Conservation (phyloP, 495 filamentous ascomycete genomes). For the Mytilinidion resinicola region DNA sequence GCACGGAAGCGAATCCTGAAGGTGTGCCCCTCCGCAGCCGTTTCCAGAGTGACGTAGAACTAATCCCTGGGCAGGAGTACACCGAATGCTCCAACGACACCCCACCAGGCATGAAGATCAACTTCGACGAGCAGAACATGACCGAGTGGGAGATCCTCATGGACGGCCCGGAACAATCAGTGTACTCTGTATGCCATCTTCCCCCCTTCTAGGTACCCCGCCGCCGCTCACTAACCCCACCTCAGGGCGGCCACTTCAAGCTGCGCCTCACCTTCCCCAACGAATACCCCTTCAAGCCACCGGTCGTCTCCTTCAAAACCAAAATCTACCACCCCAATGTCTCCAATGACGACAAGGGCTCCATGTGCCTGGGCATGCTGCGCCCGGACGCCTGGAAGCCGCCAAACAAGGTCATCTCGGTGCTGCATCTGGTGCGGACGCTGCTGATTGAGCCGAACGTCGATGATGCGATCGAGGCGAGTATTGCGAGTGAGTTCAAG, state of each 20-base stretch:
- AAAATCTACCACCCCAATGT: constrained; percentile 99
- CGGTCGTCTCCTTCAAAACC: constrained; percentile 76
- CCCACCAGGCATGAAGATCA: constrained; percentile 37
- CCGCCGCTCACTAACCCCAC: neutral
- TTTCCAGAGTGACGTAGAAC: neutral
- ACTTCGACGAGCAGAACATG: constrained; percentile 53
- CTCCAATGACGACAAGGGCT: constrained; percentile 85
- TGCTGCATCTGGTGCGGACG: constrained; percentile 72
- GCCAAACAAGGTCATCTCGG: constrained; percentile 63
- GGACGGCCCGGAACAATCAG: constrained; percentile 63
- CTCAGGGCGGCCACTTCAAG: constrained; percentile 69
- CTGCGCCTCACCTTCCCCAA: constrained; percentile 68
- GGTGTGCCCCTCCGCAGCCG: constrained; percentile 2
- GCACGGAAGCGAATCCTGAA: constrained; percentile 23
- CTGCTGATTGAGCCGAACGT: constrained; percentile 82
- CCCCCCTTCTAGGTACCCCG: neutral
- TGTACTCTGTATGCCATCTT: constrained; percentile 58
- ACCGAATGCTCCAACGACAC: constrained; percentile 31
- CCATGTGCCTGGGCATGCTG: constrained; percentile 87
- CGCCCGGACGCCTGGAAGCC: constrained; percentile 94
- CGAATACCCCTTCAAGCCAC: constrained; percentile 95
- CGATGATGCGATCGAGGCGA: constrained; percentile 85
- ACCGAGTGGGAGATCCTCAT: constrained; percentile 79
- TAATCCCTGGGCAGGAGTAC: constrained; percentile 31
- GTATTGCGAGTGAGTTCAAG: constrained; percentile 81